These are phyloP conservation scores for Scheffersomyces lignicola DNA, from an alignment of 1,139 yeast species.

Conservation along the genomic window DNA sequence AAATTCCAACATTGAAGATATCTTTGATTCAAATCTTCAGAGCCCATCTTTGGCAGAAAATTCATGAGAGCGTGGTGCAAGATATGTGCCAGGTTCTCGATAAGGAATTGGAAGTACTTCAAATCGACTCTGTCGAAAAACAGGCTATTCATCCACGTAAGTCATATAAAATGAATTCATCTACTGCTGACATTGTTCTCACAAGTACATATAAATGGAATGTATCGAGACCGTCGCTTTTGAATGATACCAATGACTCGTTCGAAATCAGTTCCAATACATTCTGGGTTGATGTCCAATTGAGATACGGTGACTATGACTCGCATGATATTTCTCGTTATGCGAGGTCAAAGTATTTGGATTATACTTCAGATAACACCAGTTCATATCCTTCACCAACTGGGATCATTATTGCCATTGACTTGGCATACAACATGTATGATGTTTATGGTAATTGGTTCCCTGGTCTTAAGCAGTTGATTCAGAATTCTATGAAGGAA, in stretches of 20 bases:
- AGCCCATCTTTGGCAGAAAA: constrained; percentile 98
- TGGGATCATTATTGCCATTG: constrained; percentile 88
- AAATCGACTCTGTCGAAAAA: constrained; percentile 83
- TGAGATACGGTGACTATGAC: constrained; percentile 96
- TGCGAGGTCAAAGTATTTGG: constrained; percentile 88
- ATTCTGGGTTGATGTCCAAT: constrained; percentile 94
- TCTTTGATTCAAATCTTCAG: constrained; percentile 95
- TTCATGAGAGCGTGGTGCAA: constrained; percentile 92
- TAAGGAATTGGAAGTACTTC: constrained; percentile 79
- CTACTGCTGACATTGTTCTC: constrained; percentile 87
- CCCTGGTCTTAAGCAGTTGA: constrained; percentile 85
- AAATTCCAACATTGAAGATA: constrained; percentile 94
- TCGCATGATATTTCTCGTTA: constrained; percentile 95
- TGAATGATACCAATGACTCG: constrained; percentile 61
- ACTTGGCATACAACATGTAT: constrained; percentile 92
- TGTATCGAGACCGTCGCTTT: constrained; percentile 77
- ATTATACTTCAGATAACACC: constrained; percentile 85
- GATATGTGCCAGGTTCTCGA: constrained; percentile 93
- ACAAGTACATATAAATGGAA: constrained; percentile 81
- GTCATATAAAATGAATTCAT: constrained; percentile 95
- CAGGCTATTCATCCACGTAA: constrained; percentile 96
- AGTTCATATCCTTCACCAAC: constrained; percentile 92
- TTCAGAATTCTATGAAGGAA: constrained; percentile 90
- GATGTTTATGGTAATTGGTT: constrained; percentile 98
- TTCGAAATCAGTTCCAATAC: constrained; percentile 61